phyloP scores from a whole-genome alignment of 352 stramenopile species.

The Globisporangium solare region DNA sequence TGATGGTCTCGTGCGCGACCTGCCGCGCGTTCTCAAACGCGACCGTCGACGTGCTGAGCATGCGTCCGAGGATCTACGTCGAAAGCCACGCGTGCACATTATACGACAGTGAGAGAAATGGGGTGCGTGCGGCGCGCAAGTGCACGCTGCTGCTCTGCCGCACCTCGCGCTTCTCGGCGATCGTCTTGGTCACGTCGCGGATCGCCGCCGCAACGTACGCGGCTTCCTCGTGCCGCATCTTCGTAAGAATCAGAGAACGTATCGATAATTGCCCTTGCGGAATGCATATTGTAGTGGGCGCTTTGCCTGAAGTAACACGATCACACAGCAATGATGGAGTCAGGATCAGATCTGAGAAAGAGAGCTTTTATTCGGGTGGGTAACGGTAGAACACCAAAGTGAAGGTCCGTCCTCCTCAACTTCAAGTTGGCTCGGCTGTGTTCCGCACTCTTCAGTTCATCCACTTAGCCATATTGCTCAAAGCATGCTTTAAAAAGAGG shows the following conservation, averaged over 20 bases:
- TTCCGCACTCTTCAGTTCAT: neutral
- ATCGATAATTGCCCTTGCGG: too few relatives aligned
- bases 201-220: conserved; percentile 47
- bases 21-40: conserved; percentile 53
- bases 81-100: neutral
- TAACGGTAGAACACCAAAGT: neutral
- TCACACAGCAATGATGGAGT: neutral
- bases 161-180: conserved; percentile 74
- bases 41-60: conserved; percentile 53
- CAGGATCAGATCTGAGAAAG: conserved; percentile 1
- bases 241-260: too few relatives aligned
- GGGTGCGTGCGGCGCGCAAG: neutral
- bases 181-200: conserved; percentile 58
- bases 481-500: neutral
- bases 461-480: neutral
- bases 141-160: neutral
- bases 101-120: neutral
- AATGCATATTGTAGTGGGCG: too few relatives aligned
- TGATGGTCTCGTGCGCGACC: conserved; percentile 44
- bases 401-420: neutral
- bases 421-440: conserved; percentile 8
- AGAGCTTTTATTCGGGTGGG: neutral
- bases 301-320: too few relatives aligned
- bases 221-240: neutral
- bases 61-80: conserved; percentile 57